Conservation (phyloP, 805 yeast genomes). For the Zygotorulaspora chibaensis region DNA sequence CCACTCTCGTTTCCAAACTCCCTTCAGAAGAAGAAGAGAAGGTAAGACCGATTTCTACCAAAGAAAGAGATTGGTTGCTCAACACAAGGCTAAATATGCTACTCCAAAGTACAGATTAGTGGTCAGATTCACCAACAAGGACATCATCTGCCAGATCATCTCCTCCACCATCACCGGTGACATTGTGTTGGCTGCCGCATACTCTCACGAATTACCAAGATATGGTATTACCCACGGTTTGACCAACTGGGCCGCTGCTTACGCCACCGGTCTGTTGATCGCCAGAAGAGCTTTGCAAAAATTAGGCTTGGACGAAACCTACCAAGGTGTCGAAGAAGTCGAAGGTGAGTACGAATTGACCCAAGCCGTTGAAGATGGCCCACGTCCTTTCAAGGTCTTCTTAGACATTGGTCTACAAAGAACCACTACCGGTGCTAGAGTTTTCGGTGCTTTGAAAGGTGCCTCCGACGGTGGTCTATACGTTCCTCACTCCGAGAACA, state of each 20-base stretch:
- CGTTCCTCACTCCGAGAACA: slow-evolving; percentile 98
- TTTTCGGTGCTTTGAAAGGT: slow-evolving; percentile 99
- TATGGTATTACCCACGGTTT: slow-evolving; percentile 98
- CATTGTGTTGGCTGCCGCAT: slow-evolving; percentile 92
- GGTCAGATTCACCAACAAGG: slow-evolving; percentile 99
- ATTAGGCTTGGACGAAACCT: slow-evolving; percentile 97
- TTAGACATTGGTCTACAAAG: slow-evolving; percentile 99
- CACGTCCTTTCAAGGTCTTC: slow-evolving; percentile 99
- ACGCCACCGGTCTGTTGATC: slow-evolving; percentile 95
- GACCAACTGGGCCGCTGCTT: slow-evolving; percentile 99
- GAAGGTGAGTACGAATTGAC: slow-evolving; percentile 98
- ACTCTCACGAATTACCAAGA: slow-evolving; percentile 97
- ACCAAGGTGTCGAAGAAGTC: slow-evolving; percentile 97
- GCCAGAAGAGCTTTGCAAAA: slow-evolving; percentile 99
- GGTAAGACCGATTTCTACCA: slow-evolving; percentile 99
- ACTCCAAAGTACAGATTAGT: slow-evolving; percentile 99
- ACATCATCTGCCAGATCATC: slow-evolving; percentile 95
- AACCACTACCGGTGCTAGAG: slow-evolving; percentile 99
- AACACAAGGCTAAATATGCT: slow-evolving; percentile 99
- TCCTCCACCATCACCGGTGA: slow-evolving; percentile 98
- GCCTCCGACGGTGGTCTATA: slow-evolving; percentile 99
- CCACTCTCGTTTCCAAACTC: slow-evolving; percentile 99
- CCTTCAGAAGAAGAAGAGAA: slow-evolving; percentile 99
- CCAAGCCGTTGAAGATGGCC: slow-evolving; percentile 98
- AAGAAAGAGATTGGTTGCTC: slow-evolving; percentile 98